Evolutionary conservation across 2,329 filamentous ascomycete species (phyloP), one percentile per base, ranked within the genome.

Genomic region (Proliferodiscus dingleyae): DNA sequence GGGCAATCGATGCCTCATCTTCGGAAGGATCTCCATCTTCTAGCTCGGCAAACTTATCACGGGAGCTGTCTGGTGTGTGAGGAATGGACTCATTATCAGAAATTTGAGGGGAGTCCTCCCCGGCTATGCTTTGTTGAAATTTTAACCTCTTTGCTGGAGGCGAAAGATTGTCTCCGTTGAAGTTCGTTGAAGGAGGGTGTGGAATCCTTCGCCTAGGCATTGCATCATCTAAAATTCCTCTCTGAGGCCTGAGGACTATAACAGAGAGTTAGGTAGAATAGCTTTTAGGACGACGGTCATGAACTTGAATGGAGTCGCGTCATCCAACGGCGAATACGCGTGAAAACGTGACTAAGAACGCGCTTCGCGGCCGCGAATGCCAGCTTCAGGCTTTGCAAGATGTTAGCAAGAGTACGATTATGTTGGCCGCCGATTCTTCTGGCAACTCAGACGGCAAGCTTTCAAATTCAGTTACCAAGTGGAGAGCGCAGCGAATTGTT

Each of bases 31-130:
- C 46, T 28, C 66, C 52, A 6, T 55, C 61, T 49, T 72, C 62
- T 26, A 62, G 67, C 49, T 72, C 62, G 32, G 65, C 57, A 6
- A 69, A 61, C 43, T 69, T 66, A 46, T 60, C 41, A 47, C 58
- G 44, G 32, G 41, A 52, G 10, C 28, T 21, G 16, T 45, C 41
- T 33, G 53, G 46, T 34, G 53, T 42, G 8, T 22, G 21, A 6
- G 43, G 21, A 22, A 41, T 16, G 19, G 29, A 16, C 29, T 55
- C 53, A 11, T 55, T 53, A 3, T 65, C 59, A 5, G 60, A 62
- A 13, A 53, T 50, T 30, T 56, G 49, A 3, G 28, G 41, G 37
- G 49, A 58, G 26, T 57, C 47, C 19, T 60, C 57, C 15, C 45
- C 52, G 43, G 59, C 51, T 9, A 52, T 55, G 45, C 55, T 61